Evolutionary conservation across 73 alveolate genomes (phyloP).

Genomic region (Paraurostyla sp.): DNA sequence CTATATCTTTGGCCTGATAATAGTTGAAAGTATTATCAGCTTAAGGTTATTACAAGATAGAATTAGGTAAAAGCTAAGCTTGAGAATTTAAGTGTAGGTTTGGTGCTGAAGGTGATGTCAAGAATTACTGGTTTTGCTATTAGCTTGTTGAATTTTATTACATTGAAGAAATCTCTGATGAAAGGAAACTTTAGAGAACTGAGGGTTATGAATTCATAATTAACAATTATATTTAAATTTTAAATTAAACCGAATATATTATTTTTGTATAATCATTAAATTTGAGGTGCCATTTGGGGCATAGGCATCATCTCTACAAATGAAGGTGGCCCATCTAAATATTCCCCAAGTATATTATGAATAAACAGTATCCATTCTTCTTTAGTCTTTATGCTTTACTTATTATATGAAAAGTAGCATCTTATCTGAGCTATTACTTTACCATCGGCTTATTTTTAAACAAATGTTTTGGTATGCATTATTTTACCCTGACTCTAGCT

Average conservation of each 20-base stretch:
- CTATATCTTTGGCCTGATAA: not conserved
- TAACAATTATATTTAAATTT: not conserved
- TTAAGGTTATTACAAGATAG: too few relatives aligned
- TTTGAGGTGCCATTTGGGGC: not conserved
- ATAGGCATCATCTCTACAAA: constrained; percentile 41
- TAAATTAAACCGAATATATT: not conserved
- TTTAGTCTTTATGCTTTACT: not conserved
- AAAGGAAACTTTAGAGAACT: not conserved
- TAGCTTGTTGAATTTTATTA: too few relatives aligned
- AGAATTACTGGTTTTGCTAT: not conserved
- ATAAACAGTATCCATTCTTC: not conserved
- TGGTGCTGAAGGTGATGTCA: constrained; percentile 36
- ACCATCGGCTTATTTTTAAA: not conserved
- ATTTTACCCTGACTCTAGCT: not conserved
- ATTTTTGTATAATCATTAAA: not conserved
- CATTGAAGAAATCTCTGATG: too few relatives aligned
- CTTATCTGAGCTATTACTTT: not conserved
- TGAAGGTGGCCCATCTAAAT: not conserved
- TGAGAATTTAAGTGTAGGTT: not conserved
- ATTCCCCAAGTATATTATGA: not conserved
- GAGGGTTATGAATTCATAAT: constrained; percentile 25
- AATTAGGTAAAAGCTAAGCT: too few relatives aligned
- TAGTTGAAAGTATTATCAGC: not conserved
- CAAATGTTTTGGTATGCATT: constrained; percentile 10
- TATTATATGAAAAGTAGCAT: constrained; percentile 20